Percentiles rank a stretch among this genome's conserved stretches.
These are phyloP conservation scores for Colletotrichum tabaci DNA, from an alignment of 2,329 filamentous ascomycete genomes.

Conservation along the genomic window DNA sequence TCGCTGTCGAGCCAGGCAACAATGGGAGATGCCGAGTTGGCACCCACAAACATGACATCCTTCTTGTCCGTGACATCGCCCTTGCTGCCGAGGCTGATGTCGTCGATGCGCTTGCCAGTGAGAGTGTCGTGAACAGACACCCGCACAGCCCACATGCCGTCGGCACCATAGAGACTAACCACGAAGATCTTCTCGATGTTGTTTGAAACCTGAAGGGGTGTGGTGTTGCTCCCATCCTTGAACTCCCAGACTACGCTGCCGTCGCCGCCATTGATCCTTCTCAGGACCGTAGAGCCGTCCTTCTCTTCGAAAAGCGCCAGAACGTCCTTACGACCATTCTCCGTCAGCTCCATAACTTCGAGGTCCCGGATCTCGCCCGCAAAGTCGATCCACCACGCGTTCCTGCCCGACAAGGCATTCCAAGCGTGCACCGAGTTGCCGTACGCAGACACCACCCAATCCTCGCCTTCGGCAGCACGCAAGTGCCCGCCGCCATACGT, in stretches of 20 bases:
- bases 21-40: constrained; percentile 81
- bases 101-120: constrained; percentile 80
- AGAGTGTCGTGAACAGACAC: constrained; percentile 80
- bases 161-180: constrained; percentile 79
- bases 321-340: constrained; percentile 76
- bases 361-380: constrained; percentile 75
- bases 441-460: constrained; percentile 81
- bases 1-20: constrained; percentile 81
- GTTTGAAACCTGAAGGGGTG: constrained; percentile 82
- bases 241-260: constrained; percentile 87
- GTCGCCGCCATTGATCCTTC: constrained; percentile 79
- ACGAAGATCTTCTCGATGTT: constrained; percentile 81
- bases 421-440: constrained; percentile 82
- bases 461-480: constrained; percentile 83
- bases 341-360: constrained; percentile 82
- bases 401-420: constrained; percentile 86
- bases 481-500: constrained; percentile 68
- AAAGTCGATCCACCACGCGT: constrained; percentile 80
- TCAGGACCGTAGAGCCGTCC: constrained; percentile 70
- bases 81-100: constrained; percentile 81
- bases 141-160: constrained; percentile 82
- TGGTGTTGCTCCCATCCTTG: constrained; percentile 76
- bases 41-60: constrained; percentile 81
- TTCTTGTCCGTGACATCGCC: constrained; percentile 76
- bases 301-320: constrained; percentile 77